Percentiles rank a stretch among this genome's conserved stretches.
Conservation (phyloP, 306 rosid species). For the Vigna trinervia region DNA sequence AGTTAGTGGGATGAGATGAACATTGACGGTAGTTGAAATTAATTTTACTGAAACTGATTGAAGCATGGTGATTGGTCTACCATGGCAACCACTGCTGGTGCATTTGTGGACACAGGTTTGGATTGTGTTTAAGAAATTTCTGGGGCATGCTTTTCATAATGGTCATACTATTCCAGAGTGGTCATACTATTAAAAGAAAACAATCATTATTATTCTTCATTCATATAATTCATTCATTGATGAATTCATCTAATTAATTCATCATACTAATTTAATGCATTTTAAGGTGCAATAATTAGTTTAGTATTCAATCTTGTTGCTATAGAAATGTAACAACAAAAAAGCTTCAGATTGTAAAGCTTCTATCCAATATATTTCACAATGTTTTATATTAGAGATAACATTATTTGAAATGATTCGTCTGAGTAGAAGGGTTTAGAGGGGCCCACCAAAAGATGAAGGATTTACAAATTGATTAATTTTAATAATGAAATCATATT, state of each 20-base stretch:
- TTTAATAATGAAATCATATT: too few species aligned
- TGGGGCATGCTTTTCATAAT: neutral
- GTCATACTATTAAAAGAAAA: too few species aligned
- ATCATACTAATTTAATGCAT: too few species aligned
- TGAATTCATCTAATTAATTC: too few species aligned
- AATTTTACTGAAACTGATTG: neutral
- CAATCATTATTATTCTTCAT: too few species aligned
- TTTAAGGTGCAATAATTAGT: too few species aligned
- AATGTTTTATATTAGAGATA: neutral
- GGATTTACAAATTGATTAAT: neutral
- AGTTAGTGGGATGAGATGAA: constrained; percentile 28
- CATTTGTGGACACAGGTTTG: neutral
- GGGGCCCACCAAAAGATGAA: neutral
- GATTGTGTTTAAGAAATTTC: neutral
- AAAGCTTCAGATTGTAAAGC: too few species aligned
- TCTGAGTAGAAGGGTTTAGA: neutral
- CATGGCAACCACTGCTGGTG: neutral
- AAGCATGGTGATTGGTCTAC: neutral
- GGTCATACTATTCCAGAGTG: neutral
- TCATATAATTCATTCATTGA: too few species aligned
- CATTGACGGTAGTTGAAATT: neutral
- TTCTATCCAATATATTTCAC: neutral
- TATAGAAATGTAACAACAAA: too few species aligned
- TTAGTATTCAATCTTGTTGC: too few species aligned
- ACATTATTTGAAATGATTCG: neutral